phyloP scores from a whole-genome alignment of 2,329 filamentous ascomycete species.

The Cadophora luteo-olivacea region DNA sequence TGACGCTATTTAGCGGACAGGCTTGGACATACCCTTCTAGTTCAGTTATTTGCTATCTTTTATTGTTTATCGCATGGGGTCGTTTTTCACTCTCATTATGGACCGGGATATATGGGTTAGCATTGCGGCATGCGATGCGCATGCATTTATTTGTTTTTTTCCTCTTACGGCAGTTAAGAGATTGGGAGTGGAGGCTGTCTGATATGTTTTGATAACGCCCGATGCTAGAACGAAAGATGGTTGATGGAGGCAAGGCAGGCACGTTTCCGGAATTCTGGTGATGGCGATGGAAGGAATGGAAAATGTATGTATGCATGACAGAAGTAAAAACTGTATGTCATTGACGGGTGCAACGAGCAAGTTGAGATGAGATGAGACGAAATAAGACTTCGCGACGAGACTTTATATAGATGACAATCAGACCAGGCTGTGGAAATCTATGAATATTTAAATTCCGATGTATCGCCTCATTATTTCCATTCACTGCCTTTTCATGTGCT shows the following conservation, averaged over 20 bases:
- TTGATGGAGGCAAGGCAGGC: background rate
- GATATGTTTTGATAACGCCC: constrained; percentile 6
- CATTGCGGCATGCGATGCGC: constrained; percentile 5
- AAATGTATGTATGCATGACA: constrained; percentile 9
- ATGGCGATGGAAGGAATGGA: background rate
- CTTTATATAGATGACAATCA: constrained; percentile 7
- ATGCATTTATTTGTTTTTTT: background rate
- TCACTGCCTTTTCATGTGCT: no score
- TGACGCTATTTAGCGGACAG: constrained; percentile 23
- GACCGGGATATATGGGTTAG: background rate
- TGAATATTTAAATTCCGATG: background rate
- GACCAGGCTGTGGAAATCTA: constrained; percentile 1
- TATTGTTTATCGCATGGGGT: constrained; percentile 8
- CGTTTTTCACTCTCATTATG: constrained; percentile 6
- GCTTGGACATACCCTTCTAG: constrained; percentile 19
- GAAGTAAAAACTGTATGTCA: background rate
- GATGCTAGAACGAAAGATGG: constrained; percentile 6
- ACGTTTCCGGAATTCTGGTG: background rate
- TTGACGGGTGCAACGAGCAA: background rate
- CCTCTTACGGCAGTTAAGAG: background rate
- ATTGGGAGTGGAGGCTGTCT: background rate
- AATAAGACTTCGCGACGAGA: constrained; percentile 1
- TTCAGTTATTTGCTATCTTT: constrained; percentile 4
- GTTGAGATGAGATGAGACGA: background rate
- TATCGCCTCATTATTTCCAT: no score